Percentiles rank a stretch among this genome's conserved stretches.
Conservation (phyloP, 495 filamentous ascomycete genomes). For the Hypomontagnella monticulosa region DNA sequence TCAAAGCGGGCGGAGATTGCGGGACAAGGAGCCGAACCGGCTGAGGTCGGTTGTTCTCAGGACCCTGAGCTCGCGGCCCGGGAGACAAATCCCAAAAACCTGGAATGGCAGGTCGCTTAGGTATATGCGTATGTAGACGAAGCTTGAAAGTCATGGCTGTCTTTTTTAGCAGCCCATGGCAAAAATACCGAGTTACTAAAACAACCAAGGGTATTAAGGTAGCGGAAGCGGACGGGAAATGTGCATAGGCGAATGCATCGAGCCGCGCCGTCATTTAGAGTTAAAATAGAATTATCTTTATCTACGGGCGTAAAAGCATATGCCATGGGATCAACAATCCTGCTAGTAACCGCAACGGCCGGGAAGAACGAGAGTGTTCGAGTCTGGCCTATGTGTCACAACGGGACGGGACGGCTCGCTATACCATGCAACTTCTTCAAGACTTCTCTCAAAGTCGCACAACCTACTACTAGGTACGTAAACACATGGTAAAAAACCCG, state of each 20-base stretch:
- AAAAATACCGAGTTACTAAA: not conserved
- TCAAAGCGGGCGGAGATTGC: conserved; percentile 38
- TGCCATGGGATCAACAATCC: conserved; percentile 12
- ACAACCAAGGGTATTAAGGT: not conserved
- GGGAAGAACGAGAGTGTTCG: conserved; percentile 1
- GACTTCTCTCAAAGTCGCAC: conserved; percentile 5
- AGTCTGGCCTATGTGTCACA: conserved; percentile 2
- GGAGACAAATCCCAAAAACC: conserved; percentile 18
- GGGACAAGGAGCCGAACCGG: conserved; percentile 37
- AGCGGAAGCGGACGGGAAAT: conserved; percentile 13
- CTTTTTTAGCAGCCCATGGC: conserved; percentile 4
- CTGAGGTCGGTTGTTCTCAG: conserved; percentile 38
- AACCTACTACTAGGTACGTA: conserved; percentile 16
- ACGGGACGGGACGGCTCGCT: conserved; percentile 36
- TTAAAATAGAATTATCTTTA: conserved; percentile 1
- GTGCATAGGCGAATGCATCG: conserved; percentile 38
- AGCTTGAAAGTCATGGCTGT: conserved; percentile 5
- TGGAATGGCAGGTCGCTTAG: conserved; percentile 15
- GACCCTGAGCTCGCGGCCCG: conserved; percentile 26
- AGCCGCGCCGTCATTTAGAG: conserved; percentile 32
- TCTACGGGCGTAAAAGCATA: conserved; percentile 34
- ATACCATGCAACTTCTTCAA: conserved; percentile 23
- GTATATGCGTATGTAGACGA: conserved; percentile 9
- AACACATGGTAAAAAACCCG: conserved; percentile 2
- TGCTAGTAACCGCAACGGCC: conserved; percentile 29